A percentile compares a stretch with the other conserved stretches of the same genome.
Conservation (phyloP, 202 grass and related monocot species). For the Eragrostis tef region DNA sequence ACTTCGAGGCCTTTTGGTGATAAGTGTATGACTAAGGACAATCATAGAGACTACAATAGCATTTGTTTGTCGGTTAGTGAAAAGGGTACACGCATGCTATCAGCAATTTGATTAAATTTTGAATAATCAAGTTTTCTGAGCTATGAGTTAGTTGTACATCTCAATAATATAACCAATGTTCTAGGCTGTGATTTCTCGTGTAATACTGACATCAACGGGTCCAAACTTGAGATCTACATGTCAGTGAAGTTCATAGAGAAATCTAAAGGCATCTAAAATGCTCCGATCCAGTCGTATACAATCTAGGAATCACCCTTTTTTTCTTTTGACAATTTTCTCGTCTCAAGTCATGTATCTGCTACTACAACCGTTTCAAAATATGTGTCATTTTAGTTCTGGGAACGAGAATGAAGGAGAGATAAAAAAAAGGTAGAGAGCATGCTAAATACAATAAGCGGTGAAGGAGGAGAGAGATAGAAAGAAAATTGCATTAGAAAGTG, state of each 20-base stretch:
- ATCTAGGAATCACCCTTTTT: background rate
- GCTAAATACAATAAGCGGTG: no score
- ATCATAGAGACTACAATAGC: background rate
- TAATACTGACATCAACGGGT: background rate
- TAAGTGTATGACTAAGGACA: constrained; percentile 6
- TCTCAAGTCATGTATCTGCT: constrained; percentile 1
- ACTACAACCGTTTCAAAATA: no score
- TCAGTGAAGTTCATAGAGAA: background rate
- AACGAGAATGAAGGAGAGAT: no score
- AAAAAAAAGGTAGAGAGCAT: no score
- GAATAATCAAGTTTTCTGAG: background rate
- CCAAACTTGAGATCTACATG: background rate
- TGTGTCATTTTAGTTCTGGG: no score
- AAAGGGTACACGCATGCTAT: background rate
- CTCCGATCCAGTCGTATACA: background rate
- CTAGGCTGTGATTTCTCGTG: background rate
- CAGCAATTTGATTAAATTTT: background rate
- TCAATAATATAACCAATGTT: background rate
- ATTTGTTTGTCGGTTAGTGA: background rate
- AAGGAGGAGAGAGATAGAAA: no score
- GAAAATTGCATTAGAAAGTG: no score
- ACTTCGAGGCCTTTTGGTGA: background rate
- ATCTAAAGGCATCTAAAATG: background rate
- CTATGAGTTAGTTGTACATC: background rate
- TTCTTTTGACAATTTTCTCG: background rate